Evolutionary conservation across 2,329 filamentous ascomycete genomes (phyloP).

Genomic region (Zasmidium angulare): DNA sequence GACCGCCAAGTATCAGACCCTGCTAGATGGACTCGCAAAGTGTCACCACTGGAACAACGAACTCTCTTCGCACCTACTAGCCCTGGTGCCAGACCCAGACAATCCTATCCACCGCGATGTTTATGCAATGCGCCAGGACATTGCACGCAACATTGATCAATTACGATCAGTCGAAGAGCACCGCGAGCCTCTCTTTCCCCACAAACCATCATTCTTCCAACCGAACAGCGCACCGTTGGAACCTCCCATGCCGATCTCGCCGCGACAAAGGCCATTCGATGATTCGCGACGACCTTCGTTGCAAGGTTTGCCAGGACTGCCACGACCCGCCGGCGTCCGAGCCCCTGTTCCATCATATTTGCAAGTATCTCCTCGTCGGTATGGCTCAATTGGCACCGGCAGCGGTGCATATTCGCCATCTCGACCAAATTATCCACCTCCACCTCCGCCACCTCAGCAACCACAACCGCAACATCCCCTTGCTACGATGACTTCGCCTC

Average conservation of each 20-base stretch:
- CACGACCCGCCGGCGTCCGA: conserved; percentile 66
- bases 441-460: conserved; percentile 57
- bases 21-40: conserved; percentile 77
- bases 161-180: conserved; percentile 58
- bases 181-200: conserved; percentile 55
- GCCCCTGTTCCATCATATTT: conserved; percentile 80
- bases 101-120: conserved; percentile 75
- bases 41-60: conserved; percentile 82
- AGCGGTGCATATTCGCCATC: conserved; percentile 67
- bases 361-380: conserved; percentile 74
- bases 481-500: conserved; percentile 56
- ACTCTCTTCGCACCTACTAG: conserved; percentile 71
- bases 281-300: conserved; percentile 74
- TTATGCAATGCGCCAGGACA: conserved; percentile 61
- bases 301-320: conserved; percentile 51
- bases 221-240: conserved; percentile 25
- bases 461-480: conserved; percentile 63
- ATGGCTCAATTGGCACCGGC: conserved; percentile 74
- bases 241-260: conserved; percentile 66
- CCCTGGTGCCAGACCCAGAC: conserved; percentile 72
- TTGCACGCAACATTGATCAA: conserved; percentile 61
- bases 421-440: conserved; percentile 59
- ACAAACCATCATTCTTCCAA: conserved; percentile 44
- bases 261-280: conserved; percentile 81
- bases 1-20: conserved; percentile 75